phyloP scores from a whole-genome alignment of 2,329 filamentous ascomycete genomes.

The Microcyclospora pomicola region DNA sequence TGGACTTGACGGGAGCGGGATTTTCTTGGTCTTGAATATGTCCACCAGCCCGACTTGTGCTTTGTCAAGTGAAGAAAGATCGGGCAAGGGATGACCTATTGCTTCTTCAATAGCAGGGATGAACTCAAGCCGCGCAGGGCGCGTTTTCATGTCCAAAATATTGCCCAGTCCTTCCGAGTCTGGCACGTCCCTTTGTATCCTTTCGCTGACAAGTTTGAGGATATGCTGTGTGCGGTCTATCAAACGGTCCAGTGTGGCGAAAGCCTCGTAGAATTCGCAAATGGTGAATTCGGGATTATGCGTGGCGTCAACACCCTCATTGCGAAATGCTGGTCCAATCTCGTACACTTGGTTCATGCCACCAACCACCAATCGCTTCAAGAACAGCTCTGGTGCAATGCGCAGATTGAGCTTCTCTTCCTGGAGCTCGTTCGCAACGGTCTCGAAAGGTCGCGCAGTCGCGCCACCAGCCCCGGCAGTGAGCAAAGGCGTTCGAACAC shows the following conservation, averaged over 20 bases:
- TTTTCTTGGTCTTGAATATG: constrained; percentile 38
- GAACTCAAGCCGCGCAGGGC: constrained; percentile 60
- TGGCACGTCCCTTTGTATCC: background rate
- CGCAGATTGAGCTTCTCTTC: constrained; percentile 60
- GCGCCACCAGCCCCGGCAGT: constrained; percentile 75
- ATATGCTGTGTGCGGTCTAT: constrained; percentile 64
- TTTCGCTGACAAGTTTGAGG: constrained; percentile 30
- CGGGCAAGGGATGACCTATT: constrained; percentile 38
- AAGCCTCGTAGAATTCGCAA: constrained; percentile 91
- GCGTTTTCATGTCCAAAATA: background rate
- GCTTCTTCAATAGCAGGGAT: constrained; percentile 61
- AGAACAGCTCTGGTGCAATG: constrained; percentile 87
- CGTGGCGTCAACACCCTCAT: constrained; percentile 72
- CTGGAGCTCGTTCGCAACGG: constrained; percentile 60
- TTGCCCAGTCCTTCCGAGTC: background rate
- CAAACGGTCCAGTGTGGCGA: constrained; percentile 60
- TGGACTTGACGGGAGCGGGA: constrained; percentile 37
- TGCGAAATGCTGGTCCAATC: constrained; percentile 82
- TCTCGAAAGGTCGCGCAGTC: constrained; percentile 73
- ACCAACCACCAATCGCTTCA: constrained; percentile 82
- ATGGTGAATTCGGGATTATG: constrained; percentile 97
- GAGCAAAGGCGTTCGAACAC: constrained; percentile 84
- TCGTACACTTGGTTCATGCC: constrained; percentile 85
- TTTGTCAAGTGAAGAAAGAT: constrained; percentile 37
- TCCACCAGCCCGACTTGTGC: constrained; percentile 40